Conservation (phyloP, 2,329 filamentous ascomycete species). For the Cercospora sp. region DNA sequence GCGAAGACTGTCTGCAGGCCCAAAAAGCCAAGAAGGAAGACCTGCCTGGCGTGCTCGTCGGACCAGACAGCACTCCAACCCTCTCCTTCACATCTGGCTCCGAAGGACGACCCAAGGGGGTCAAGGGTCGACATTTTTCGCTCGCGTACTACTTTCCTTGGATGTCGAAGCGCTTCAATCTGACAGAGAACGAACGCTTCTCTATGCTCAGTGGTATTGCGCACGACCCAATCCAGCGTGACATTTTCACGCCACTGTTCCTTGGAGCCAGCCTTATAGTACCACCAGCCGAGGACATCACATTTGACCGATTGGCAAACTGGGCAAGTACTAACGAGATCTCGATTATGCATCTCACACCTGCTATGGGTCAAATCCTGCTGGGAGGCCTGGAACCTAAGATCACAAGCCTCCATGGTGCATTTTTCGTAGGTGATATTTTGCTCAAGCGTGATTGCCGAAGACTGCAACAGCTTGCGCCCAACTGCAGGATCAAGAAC, state of each 20-base stretch:
- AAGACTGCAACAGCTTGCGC: constrained; percentile 71
- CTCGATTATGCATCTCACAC: constrained; percentile 85
- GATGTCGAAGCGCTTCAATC: constrained; percentile 83
- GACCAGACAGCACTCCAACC: constrained; percentile 80
- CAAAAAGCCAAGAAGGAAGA: constrained; percentile 55
- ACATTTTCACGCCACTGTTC: constrained; percentile 91
- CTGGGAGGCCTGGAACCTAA: constrained; percentile 78
- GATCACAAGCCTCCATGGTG: constrained; percentile 62
- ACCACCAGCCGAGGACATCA: constrained; percentile 79
- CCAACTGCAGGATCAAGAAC: constrained; percentile 74
- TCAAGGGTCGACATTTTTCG: constrained; percentile 82
- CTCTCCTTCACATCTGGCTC: constrained; percentile 64
- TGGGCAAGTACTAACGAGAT: constrained; percentile 78
- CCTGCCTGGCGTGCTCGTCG: constrained; percentile 72
- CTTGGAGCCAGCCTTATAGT: constrained; percentile 77
- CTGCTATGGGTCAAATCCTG: constrained; percentile 93
- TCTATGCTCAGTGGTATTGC: constrained; percentile 84
- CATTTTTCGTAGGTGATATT: constrained; percentile 90
- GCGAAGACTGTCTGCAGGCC: constrained; percentile 63
- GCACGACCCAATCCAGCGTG: constrained; percentile 63
- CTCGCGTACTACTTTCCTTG: constrained; percentile 85
- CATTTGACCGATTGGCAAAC: constrained; percentile 79
- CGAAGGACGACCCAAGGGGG: constrained; percentile 81
- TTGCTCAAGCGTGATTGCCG: constrained; percentile 81
- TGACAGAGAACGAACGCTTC: constrained; percentile 72